These are phyloP conservation scores for Geum urbanum DNA, from an alignment of 306 rosid genomes.

Conservation along the genomic window DNA sequence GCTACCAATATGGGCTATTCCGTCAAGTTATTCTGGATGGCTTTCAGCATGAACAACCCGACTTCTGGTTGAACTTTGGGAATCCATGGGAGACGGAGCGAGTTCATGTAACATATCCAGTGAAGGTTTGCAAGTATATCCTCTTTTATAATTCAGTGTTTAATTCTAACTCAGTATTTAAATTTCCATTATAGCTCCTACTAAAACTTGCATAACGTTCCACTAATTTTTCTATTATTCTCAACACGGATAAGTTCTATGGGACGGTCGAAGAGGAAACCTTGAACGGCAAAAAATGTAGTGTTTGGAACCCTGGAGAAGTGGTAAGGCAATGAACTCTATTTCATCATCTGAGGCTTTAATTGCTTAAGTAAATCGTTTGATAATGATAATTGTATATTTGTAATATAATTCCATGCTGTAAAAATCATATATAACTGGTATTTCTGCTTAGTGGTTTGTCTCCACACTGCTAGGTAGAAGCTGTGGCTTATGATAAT, in stretches of 20 bases:
- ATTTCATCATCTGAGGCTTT: conserved; percentile 19
- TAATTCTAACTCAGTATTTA: conserved; percentile 10
- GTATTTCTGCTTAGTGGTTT: conserved; percentile 25
- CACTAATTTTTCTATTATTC: conserved; percentile 22
- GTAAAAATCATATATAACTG: conserved; percentile 12
- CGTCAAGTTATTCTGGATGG: conserved; percentile 70
- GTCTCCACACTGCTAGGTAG: conserved; percentile 43
- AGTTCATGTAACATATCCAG: conserved; percentile 63
- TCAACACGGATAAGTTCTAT: conserved; percentile 51
- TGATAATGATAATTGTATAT: conserved; percentile 11
- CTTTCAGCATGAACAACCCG: conserved; percentile 72
- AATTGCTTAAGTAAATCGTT: conserved; percentile 14
- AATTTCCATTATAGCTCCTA: conserved; percentile 11
- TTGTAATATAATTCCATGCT: conserved; percentile 19
- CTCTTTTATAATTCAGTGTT: conserved; percentile 20
- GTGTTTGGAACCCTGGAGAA: conserved; percentile 70
- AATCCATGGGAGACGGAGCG: conserved; percentile 84
- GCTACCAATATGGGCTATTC: conserved; percentile 67
- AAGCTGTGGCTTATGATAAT: conserved; percentile 81
- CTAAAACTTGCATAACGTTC: conserved; percentile 23
- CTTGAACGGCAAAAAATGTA: conserved; percentile 36
- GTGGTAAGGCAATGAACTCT: conserved; percentile 39
- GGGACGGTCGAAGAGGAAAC: conserved; percentile 55
- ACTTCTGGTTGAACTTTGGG: conserved; percentile 74
- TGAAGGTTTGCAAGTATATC: conserved; percentile 48